A percentile compares a stretch with the other conserved stretches of the same genome.
These are phyloP conservation scores for Lipomyces yamanashiensis DNA, from an alignment of 805 yeast genomes.

Conservation along the genomic window DNA sequence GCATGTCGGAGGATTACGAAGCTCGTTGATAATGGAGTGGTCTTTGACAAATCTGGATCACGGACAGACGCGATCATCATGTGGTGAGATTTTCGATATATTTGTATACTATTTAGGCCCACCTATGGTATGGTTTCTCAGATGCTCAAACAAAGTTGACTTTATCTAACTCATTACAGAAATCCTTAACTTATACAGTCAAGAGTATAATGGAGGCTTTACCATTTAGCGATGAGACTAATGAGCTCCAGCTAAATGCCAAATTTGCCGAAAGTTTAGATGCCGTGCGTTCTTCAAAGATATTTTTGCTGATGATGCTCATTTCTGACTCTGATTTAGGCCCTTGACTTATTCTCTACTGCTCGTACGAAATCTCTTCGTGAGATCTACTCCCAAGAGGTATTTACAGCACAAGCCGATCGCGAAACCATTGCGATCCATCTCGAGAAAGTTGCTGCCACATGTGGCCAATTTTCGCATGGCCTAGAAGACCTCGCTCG, in stretches of 20 bases:
- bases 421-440: conserved; percentile 53
- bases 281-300: conserved; percentile 11
- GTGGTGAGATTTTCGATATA: conserved; percentile 60
- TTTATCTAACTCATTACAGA: conserved; percentile 7
- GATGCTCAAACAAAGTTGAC: background rate
- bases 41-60: conserved; percentile 20
- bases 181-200: conserved; percentile 44
- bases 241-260: conserved; percentile 49
- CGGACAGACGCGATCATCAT: conserved; percentile 22
- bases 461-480: conserved; percentile 78
- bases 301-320: no score
- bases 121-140: conserved; percentile 58
- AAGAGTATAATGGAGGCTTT: conserved; percentile 63
- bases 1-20: conserved; percentile 67
- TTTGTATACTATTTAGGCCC: conserved; percentile 75
- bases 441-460: conserved; percentile 81
- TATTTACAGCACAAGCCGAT: conserved; percentile 50
- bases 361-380: conserved; percentile 64
- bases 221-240: conserved; percentile 54
- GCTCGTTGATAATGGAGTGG: conserved; percentile 62
- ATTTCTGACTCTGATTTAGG: conserved; percentile 16
- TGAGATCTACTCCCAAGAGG: conserved; percentile 60
- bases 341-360: conserved; percentile 56
- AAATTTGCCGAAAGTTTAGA: conserved; percentile 46
- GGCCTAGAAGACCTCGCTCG: conserved; percentile 64